Evolutionary conservation across 2,329 filamentous ascomycete genomes (phyloP), one percentile per base, ranked within the genome.

Genomic region (Fusarium coicis): DNA sequence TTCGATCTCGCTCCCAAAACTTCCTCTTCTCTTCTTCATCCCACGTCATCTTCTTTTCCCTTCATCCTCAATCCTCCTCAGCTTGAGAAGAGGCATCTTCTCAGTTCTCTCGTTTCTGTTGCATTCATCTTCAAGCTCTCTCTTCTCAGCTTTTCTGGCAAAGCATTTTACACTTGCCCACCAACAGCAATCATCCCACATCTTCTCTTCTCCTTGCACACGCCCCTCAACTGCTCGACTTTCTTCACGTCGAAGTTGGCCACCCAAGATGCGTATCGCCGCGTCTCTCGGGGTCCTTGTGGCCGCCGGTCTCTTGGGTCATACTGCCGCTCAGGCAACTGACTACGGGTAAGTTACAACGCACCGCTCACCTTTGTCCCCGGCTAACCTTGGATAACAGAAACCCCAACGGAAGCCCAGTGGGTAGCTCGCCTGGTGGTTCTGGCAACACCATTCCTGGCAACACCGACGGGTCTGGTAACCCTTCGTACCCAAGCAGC

Each of bases 191-290:
- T 59, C 30, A 34, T 28, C 56, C 40, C 42, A 32, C 50, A 21
- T 26, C 39, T 44, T 37, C 30, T 43, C 50, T 37, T 42, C 42
- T 36, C 30, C 21, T 44, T 52, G 56, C 30, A 44, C 55, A 44
- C 11, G 19, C 36, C 49, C 54, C 44, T 44, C 32, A 59, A 54
- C 42, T 18, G 23, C 30, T 56, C 40, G 40, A 21, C 16, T 56
- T 16, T 42, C 37, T 47, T 46, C 37, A 59, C 43, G 26, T 50
- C 49, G 60, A 70, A 66, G 57, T 50, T 23, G 56, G 40, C 63
- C 57, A 57, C 57, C 53, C 75, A 80, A 73, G 74, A 86, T 86
- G 85, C 84, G 83, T 78, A 74, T 78, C 61, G 66, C 71, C 67
- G 75, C 79, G 52, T 78, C 81, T 65, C 68, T 85, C 66, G 77